These are phyloP conservation scores for Rhizophora apiculata DNA, from an alignment of 345 rosid species.

Conservation along the genomic window DNA sequence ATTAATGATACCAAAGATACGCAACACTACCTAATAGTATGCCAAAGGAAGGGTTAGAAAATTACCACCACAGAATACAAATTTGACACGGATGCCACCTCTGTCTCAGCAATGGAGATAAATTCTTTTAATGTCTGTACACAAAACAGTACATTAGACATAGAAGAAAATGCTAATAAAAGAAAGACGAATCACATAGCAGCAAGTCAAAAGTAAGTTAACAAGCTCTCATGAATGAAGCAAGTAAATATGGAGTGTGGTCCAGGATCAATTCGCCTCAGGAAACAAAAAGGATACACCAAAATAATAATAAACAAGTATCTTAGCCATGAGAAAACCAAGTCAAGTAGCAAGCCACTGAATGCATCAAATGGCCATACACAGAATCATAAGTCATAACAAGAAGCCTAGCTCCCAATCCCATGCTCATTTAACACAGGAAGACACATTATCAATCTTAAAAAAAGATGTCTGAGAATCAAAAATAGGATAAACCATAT, in stretches of 20 bases:
- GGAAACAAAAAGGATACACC: background rate
- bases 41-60: conserved; percentile 5
- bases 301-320: background rate
- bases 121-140: conserved; percentile 72
- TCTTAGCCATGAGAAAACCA: conserved; percentile 1
- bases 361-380: conserved; percentile 1
- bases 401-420: no score
- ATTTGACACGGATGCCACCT: conserved; percentile 72
- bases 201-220: background rate
- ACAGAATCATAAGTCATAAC: background rate
- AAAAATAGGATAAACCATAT: conserved; percentile 3
- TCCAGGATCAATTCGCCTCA: background rate
- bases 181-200: background rate
- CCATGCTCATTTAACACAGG: no score
- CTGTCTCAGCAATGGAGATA: conserved; percentile 68
- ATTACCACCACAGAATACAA: conserved; percentile 86
- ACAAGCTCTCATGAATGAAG: background rate
- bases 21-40: background rate
- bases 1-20: background rate
- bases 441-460: background rate
- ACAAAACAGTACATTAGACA: conserved; percentile 12
- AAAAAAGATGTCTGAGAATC: conserved; percentile 3
- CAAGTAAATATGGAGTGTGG: no score
- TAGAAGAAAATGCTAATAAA: background rate
- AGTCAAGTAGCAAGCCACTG: background rate